A percentile compares a stretch with the other conserved stretches of the same genome.
These are phyloP conservation scores for Phytophthora crassamura DNA, from an alignment of 352 stramenopile genomes.

Conservation along the genomic window DNA sequence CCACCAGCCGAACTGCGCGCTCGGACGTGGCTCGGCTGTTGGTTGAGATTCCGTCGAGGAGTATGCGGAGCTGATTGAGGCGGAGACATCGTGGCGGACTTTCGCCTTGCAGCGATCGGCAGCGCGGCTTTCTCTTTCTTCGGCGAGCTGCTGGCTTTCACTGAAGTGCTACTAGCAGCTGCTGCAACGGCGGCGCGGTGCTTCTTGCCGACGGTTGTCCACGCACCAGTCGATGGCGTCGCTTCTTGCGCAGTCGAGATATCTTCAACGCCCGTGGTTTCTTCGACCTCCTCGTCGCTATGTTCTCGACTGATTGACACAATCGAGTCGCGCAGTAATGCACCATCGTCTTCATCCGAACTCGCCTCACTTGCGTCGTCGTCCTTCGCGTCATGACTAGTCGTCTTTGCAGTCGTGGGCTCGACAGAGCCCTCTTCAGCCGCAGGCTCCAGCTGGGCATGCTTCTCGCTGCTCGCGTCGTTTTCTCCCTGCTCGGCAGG, in stretches of 20 bases:
- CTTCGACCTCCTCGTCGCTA: slow-evolving; percentile 26
- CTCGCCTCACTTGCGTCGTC: slow-evolving; percentile 24
- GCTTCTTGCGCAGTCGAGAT: neutral
- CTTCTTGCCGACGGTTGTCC: slow-evolving; percentile 83
- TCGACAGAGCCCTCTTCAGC: slow-evolving; percentile 6
- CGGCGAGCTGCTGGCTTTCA: neutral
- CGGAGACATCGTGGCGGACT: slow-evolving; percentile 14
- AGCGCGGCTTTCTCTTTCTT: slow-evolving; percentile 14
- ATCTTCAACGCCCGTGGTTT: neutral
- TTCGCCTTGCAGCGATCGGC: slow-evolving; percentile 6
- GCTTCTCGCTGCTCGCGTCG: neutral
- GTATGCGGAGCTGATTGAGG: slow-evolving; percentile 7
- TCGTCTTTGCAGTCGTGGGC: neutral
- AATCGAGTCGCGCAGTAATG: slow-evolving; percentile 9
- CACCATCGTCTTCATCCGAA: slow-evolving; percentile 36
- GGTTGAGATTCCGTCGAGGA: slow-evolving; percentile 24
- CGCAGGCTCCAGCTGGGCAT: neutral
- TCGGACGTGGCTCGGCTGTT: slow-evolving; percentile 10
- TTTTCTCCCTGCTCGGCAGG: slow-evolving; percentile 5
- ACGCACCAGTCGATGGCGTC: slow-evolving; percentile 43
- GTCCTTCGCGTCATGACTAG: slow-evolving; percentile 10
- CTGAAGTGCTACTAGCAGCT: neutral
- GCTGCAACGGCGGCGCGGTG: slow-evolving; percentile 39
- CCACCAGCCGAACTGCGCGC: slow-evolving; percentile 11
- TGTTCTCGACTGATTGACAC: slow-evolving; percentile 19